phyloP scores from a whole-genome alignment of 73 alveolate species.

The Effrenium voratum region DNA sequence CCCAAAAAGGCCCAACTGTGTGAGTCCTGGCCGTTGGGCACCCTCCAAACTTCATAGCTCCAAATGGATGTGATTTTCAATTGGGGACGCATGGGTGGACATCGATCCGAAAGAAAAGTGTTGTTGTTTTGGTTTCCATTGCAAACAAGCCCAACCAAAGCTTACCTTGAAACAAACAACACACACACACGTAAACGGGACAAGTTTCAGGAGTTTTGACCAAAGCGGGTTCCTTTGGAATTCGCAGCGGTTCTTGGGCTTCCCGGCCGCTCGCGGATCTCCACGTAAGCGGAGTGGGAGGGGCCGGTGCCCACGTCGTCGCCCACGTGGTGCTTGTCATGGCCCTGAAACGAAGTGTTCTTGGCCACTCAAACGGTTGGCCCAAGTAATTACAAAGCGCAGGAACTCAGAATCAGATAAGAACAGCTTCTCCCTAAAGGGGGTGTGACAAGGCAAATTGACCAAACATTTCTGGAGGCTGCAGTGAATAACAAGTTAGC shows the following conservation, averaged over 20 bases:
- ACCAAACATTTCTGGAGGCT: background rate
- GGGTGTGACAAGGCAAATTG: background rate
- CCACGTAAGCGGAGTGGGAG: slow-evolving; percentile 52
- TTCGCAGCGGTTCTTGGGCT: no score
- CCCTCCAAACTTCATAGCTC: no score
- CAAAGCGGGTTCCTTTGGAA: background rate
- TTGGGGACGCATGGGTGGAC: no score
- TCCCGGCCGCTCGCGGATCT: slow-evolving; percentile 67
- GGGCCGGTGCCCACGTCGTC: slow-evolving; percentile 91
- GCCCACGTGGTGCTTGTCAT: slow-evolving; percentile 51
- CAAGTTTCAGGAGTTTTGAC: no score
- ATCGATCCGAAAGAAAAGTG: no score
- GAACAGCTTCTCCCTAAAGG: background rate
- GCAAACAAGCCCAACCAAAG: background rate
- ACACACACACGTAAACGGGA: no score
- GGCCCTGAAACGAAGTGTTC: slow-evolving; percentile 2
- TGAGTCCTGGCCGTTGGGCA: no score
- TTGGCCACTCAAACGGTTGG: background rate
- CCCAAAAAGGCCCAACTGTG: no score
- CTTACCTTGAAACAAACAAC: no score
- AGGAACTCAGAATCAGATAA: background rate
- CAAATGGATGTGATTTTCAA: no score
- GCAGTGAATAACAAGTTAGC: background rate
- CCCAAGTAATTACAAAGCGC: background rate
- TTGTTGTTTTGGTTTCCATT: no score